Percentiles rank a stretch among this genome's conserved stretches.
Evolutionary conservation across 169 alveolate species (phyloP).

Genomic region (Babesia bigemina): DNA sequence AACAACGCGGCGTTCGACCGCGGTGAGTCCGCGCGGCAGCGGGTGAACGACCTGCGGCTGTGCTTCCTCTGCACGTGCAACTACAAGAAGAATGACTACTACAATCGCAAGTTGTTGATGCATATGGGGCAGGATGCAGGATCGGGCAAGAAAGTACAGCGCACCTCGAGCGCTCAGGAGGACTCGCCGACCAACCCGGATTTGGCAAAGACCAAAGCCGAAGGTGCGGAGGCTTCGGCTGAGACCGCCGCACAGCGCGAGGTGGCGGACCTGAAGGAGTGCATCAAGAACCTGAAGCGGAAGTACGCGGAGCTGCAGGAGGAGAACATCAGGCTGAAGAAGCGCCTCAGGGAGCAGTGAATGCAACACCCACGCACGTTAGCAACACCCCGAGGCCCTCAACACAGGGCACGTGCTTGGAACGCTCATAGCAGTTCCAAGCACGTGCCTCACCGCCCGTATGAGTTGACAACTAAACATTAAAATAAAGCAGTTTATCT

Average conservation of each 20-base stretch:
- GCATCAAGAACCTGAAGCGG: conserved; percentile 6
- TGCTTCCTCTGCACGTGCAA: conserved; percentile 67
- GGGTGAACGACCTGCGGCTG: conserved; percentile 43
- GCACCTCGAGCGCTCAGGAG: neutral
- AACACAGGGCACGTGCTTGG: neutral
- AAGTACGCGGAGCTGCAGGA: conserved; percentile 42
- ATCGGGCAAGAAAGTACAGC: neutral
- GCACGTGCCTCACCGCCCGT: no score
- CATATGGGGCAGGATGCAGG: neutral
- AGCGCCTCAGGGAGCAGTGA: conserved; percentile 12
- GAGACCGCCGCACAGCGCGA: neutral
- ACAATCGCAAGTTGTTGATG: conserved; percentile 31
- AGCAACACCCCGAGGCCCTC: neutral
- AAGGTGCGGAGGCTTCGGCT: neutral
- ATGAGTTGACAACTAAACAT: no score
- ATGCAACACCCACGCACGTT: neutral
- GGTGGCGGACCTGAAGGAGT: conserved; percentile 18
- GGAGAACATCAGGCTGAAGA: conserved; percentile 25
- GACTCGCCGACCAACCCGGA: conserved; percentile 1
- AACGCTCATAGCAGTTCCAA: neutral
- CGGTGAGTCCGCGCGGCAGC: conserved; percentile 42
- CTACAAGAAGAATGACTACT: conserved; percentile 69
- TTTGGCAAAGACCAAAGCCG: neutral
- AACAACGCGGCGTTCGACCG: conserved; percentile 65
- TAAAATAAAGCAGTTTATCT: no score